phyloP scores from a whole-genome alignment of 1,139 yeast genomes.

The Saccharomyces hybrid region DNA sequence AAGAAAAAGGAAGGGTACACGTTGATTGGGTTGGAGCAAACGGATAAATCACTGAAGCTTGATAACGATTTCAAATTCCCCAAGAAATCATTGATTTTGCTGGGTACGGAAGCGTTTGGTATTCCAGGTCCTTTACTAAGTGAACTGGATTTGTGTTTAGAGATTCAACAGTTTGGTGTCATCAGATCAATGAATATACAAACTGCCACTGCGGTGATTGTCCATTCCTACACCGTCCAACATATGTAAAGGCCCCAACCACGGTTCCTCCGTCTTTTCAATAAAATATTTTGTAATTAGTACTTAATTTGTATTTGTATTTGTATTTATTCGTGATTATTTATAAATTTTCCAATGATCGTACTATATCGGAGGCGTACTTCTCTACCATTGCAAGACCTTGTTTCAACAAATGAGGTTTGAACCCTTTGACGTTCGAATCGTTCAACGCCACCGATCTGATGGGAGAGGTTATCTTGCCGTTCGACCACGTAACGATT shows the following conservation, averaged over 20 bases:
- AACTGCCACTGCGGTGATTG: slow-evolving; percentile 91
- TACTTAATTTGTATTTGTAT: background rate
- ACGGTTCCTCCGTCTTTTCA: slow-evolving; percentile 20
- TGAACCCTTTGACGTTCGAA: slow-evolving; percentile 25
- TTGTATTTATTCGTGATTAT: background rate
- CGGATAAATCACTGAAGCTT: slow-evolving; percentile 73
- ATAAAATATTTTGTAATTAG: slow-evolving; percentile 11
- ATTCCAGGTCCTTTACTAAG: slow-evolving; percentile 80
- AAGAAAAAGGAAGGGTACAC: slow-evolving; percentile 79
- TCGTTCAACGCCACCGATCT: slow-evolving; percentile 45
- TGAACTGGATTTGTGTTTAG: slow-evolving; percentile 80
- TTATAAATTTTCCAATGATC: slow-evolving; percentile 17
- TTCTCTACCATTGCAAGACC: slow-evolving; percentile 23
- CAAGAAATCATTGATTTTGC: slow-evolving; percentile 60
- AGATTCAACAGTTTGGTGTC: slow-evolving; percentile 87
- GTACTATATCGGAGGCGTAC: slow-evolving; percentile 25
- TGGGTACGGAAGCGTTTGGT: slow-evolving; percentile 88
- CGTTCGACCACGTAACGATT: slow-evolving; percentile 60
- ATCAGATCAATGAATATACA: slow-evolving; percentile 93
- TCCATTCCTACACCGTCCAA: slow-evolving; percentile 81
- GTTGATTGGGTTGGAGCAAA: slow-evolving; percentile 83
- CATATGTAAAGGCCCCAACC: slow-evolving; percentile 34
- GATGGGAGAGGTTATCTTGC: slow-evolving; percentile 57
- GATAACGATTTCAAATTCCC: slow-evolving; percentile 65
- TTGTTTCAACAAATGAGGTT: slow-evolving; percentile 18